Conservation (phyloP, 228 moss, liverwort and hornwort genomes). For the Sphagnum fallax region DNA sequence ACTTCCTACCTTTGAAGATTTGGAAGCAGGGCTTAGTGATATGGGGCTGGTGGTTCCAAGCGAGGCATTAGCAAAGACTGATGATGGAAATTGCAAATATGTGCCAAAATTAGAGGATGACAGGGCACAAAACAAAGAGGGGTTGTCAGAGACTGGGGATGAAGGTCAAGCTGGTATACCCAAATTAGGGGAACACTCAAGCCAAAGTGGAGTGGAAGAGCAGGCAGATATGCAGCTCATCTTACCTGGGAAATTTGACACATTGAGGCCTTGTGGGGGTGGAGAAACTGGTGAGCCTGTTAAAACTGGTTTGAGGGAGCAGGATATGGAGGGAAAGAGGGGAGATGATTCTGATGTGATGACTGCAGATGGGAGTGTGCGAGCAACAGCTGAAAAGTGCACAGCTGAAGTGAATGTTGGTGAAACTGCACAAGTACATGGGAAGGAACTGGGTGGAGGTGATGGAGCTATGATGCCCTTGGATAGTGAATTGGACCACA, state of each 20-base stretch:
- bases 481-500: constrained; percentile 29
- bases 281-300: constrained; percentile 2
- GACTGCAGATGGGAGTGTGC: constrained; percentile 12
- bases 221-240: constrained; percentile 1
- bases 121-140: background rate
- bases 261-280: background rate
- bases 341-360: background rate
- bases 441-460: constrained; percentile 10
- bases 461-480: constrained; percentile 7
- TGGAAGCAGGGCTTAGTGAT: constrained; percentile 68
- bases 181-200: background rate
- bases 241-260: background rate
- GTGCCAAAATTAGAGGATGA: no score
- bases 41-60: constrained; percentile 14
- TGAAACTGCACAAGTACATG: constrained; percentile 7
- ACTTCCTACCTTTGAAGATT: constrained; percentile 58
- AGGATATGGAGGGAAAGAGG: constrained; percentile 5
- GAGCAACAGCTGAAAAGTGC: constrained; percentile 5
- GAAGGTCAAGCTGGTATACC: background rate
- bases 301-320: constrained; percentile 12
- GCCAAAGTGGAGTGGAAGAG: constrained; percentile 15
- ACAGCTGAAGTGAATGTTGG: constrained; percentile 9
- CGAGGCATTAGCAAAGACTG: background rate
- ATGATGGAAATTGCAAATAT: no score
- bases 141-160: background rate